These are phyloP conservation scores for Populus tomentosa DNA, from an alignment of 441 rosid species.

Conservation along the genomic window DNA sequence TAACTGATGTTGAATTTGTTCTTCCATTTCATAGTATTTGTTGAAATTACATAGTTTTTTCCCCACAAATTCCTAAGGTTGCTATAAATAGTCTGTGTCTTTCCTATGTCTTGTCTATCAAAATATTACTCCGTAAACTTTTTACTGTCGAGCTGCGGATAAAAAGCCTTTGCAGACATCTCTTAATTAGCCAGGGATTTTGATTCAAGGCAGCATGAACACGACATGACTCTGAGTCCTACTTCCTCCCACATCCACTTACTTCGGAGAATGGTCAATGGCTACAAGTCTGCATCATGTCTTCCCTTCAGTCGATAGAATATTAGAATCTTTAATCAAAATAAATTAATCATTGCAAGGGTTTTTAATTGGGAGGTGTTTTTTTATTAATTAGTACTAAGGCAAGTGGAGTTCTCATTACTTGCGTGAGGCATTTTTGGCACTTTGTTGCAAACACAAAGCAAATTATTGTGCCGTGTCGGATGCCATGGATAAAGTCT, in stretches of 20 bases:
- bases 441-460: neutral
- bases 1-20: constrained; percentile 3
- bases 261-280: too few species aligned
- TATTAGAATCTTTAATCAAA: too few species aligned
- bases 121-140: neutral
- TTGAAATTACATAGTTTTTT: neutral
- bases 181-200: neutral
- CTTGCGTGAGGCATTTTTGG: neutral
- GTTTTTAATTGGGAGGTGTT: too few species aligned
- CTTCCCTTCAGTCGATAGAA: too few species aligned
- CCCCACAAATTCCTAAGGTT: neutral
- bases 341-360: too few species aligned
- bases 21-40: neutral
- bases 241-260: neutral
- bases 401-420: neutral
- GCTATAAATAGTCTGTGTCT: neutral
- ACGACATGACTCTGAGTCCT: neutral
- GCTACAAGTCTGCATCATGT: too few species aligned
- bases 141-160: neutral
- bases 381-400: too few species aligned
- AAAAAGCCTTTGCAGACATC: neutral
- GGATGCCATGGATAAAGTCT: neutral
- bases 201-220: neutral
- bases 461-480: neutral
- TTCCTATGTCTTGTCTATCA: neutral